A percentile compares a stretch with the other conserved stretches of the same genome.
Evolutionary conservation across 2,329 filamentous ascomycete genomes (phyloP).

Genomic region (Penicillium brasilianum): DNA sequence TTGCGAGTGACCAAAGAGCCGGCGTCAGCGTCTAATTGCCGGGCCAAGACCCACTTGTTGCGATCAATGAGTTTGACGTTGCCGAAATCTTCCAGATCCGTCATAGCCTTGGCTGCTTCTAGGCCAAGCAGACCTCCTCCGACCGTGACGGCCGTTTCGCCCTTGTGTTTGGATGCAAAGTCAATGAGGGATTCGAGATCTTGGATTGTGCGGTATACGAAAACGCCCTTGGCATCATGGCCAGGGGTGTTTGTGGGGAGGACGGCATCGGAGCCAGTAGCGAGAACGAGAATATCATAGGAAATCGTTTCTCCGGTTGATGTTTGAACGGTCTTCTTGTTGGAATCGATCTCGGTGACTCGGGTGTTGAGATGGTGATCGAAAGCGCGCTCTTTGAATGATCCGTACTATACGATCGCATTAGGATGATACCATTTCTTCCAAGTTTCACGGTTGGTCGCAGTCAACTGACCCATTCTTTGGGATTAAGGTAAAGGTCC

Average conservation of each 20-base stretch:
- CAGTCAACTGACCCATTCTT: conserved; percentile 70
- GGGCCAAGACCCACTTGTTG: conserved; percentile 79
- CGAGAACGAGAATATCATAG: conserved; percentile 82
- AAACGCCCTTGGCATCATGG: conserved; percentile 79
- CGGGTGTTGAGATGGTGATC: conserved; percentile 76
- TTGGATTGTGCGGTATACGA: conserved; percentile 85
- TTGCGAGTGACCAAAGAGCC: conserved; percentile 82
- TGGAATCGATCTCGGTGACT: conserved; percentile 69
- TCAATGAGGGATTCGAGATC: conserved; percentile 78
- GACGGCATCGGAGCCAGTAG: conserved; percentile 84
- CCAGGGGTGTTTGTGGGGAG: conserved; percentile 75
- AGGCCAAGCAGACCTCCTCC: conserved; percentile 84
- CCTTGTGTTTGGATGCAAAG: conserved; percentile 70
- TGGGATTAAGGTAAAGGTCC: conserved; percentile 84
- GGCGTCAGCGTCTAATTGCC: conserved; percentile 82
- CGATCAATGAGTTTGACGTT: conserved; percentile 80
- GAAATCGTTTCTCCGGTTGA: conserved; percentile 70
- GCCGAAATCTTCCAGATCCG: conserved; percentile 76
- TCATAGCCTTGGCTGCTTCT: conserved; percentile 90
- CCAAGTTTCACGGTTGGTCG: too few relatives aligned
- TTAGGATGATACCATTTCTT: background rate
- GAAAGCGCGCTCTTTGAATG: conserved; percentile 69
- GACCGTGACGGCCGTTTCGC: conserved; percentile 74
- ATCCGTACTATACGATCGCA: conserved; percentile 61
- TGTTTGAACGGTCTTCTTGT: conserved; percentile 70